Base-by-base conservation (phyloP, 2,329 filamentous ascomycete species). In the Alternaria gansuensis region DNA sequence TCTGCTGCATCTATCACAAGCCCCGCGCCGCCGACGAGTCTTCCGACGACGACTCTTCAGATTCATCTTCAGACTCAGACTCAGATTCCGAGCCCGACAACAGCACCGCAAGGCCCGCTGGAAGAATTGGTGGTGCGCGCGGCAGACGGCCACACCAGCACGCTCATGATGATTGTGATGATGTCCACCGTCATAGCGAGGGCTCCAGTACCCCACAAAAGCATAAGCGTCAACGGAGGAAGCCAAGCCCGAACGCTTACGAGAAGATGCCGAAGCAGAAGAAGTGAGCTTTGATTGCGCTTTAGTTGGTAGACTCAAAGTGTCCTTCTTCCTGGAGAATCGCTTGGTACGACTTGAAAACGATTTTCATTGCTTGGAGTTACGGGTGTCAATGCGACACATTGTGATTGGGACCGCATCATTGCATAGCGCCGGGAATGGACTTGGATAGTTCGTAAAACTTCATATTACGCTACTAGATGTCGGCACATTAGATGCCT, bases 1-100 rank as follows among this genome's bases (percentile, higher is more conserved):
- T 98, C n/a, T 99, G 95, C 84, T 99, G 95, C 78, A 99, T 99
- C 78, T 99, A 97, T 80, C 94, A 97, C 81, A 90, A 90, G 60
- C 89, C 92, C 6, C 90, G 90, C 67, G 74, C 71, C 34, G 72
- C 73, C 13, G 76, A 90, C 75, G 94, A 98, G 77, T 95, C 91
- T 31, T 93, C 89, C 66, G 87, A 88, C 65, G 87, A 88, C 59
- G 87, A 89, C 57, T 81, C 82, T 50, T 84, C 83, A 23, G 88
- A 87, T 13, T 82, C 79, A 7, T 75, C 71, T 39, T 85, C 83
- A 1, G 86, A 88, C 60, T 85, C 84, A n/a, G 83, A 81, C 60
- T 77, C 79, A 24, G 82, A 83, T 68, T 85, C 84, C 13, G 83
- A 81, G 61, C 77, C 79, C 29, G 82, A 83, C 69, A 79, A 84